Percentiles rank a stretch among this genome's conserved stretches.
Conservation (phyloP, 2,329 filamentous ascomycete genomes). For the Botrytis pseudocinerea region DNA sequence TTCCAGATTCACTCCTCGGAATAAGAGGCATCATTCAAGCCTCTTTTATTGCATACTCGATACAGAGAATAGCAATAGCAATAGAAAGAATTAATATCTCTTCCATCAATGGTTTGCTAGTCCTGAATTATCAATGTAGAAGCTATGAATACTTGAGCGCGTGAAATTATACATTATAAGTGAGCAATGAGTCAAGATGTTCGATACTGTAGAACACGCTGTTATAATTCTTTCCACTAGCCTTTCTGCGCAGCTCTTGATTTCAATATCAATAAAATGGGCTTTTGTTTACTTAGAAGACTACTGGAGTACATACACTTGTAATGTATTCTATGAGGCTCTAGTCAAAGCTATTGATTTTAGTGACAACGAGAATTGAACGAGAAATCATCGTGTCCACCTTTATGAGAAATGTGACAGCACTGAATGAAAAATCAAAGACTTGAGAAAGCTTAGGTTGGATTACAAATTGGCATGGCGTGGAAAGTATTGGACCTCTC, state of each 20-base stretch:
- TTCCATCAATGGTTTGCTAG: no score
- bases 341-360: background rate
- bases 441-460: background rate
- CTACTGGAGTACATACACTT: background rate
- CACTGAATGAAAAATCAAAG: background rate
- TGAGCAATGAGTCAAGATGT: background rate
- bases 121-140: background rate
- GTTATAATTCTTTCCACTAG: fast-evolving
- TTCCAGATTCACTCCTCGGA: background rate
- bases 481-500: background rate
- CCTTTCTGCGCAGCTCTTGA: background rate
- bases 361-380: background rate
- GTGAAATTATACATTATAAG: background rate
- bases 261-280: no score
- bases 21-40: background rate
- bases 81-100: no score
- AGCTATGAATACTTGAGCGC: background rate
- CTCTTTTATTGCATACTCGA: background rate
- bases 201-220: background rate
- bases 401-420: no score
- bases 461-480: background rate
- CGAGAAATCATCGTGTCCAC: background rate
- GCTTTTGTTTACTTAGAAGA: no score
- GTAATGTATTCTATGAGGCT: background rate
- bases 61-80: background rate